Evolutionary conservation across 2,329 filamentous ascomycete species (phyloP).

Genomic region (Penicillium sp.): DNA sequence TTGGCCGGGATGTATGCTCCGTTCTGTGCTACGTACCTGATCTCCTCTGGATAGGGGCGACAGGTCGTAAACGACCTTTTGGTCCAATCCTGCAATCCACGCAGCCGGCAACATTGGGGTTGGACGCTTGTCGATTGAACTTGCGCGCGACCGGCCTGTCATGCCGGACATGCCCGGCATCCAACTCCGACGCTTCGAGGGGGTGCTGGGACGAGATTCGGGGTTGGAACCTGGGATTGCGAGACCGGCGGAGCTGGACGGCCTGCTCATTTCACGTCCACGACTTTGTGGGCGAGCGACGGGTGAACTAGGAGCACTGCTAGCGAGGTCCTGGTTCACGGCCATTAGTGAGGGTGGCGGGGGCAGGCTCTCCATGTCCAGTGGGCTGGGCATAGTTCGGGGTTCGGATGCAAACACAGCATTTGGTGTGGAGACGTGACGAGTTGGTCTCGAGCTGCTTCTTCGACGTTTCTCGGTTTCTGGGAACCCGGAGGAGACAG

Average conservation of each 20-base stretch:
- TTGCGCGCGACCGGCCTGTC: slow-evolving; percentile 39
- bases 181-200: slow-evolving; percentile 48
- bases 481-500: slow-evolving; percentile 25
- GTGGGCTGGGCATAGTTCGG: slow-evolving; percentile 29
- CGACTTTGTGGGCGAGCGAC: slow-evolving; percentile 39
- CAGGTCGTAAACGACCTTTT: slow-evolving; percentile 59
- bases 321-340: slow-evolving; percentile 40
- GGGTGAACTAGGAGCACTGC: slow-evolving; percentile 33
- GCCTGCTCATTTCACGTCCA: slow-evolving; percentile 38
- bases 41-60: slow-evolving; percentile 53
- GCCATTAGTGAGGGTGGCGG: slow-evolving; percentile 45
- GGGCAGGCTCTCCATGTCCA: slow-evolving; percentile 34
- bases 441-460: slow-evolving; percentile 35
- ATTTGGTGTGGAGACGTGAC: slow-evolving; percentile 37
- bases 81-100: slow-evolving; percentile 62
- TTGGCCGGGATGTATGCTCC: not conserved
- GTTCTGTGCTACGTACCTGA: slow-evolving; percentile 43
- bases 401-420: slow-evolving; percentile 28
- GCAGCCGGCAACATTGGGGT: slow-evolving; percentile 46
- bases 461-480: slow-evolving; percentile 27
- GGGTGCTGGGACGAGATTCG: slow-evolving; percentile 36
- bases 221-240: slow-evolving; percentile 36
- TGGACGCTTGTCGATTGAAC: slow-evolving; percentile 34
- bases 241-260: slow-evolving; percentile 37
- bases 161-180: slow-evolving; percentile 38